Base-by-base conservation (phyloP, 768 basidiomycete genomes). In the Macrolepiota albuminosa region DNA sequence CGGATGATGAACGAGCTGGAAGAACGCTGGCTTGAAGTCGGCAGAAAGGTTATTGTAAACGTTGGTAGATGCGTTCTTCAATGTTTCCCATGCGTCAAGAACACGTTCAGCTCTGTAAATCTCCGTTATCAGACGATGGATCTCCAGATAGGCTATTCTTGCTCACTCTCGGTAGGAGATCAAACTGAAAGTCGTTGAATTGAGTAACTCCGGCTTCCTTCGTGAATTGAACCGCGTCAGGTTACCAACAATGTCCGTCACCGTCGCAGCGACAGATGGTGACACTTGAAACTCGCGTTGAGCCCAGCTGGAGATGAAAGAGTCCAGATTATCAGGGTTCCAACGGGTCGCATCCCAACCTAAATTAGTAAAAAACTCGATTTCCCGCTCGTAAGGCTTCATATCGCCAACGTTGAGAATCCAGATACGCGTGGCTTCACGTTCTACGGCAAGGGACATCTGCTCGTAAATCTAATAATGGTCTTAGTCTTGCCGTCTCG, bases 381-480 rank as follows among this genome's bases (percentile, higher is more conserved):
- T 84, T 57, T 85, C 81, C 54, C 86, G 81, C 64, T 91, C 88
- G 62, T 85, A 85, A 2, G 87, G 87, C 69, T 89, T 89, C 50
- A 91, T 70, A 64, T 89, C 87, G n/a, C 88, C 88, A 57, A 91
- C 87, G 67, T 89, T 91, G 54, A 91, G 70, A 45, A 91, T 80
- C 86, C 87, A 89, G 52, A 91, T 72, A 18, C 76, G 76, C 9
- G 74, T 80, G 7, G 86, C 85, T 36, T 84, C 75, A 37, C 83
- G 81, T 14, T 81, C 80, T 11, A 83, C 76, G 0, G 87, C 84
- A n/a, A 87, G 73, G 21, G 84, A 84, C 79, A 90, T 80, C 73
- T 89, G 87, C 64, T 90, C 86, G 69, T 81, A 84, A 9, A 82
- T 77, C 82, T 83, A 55, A n/a, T 6, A 31, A 6, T 43, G 36